Percentiles rank a stretch among this genome's conserved stretches.
Evolutionary conservation across 208 protist genomes (phyloP).

Genomic region (Crithidia mellificae): DNA sequence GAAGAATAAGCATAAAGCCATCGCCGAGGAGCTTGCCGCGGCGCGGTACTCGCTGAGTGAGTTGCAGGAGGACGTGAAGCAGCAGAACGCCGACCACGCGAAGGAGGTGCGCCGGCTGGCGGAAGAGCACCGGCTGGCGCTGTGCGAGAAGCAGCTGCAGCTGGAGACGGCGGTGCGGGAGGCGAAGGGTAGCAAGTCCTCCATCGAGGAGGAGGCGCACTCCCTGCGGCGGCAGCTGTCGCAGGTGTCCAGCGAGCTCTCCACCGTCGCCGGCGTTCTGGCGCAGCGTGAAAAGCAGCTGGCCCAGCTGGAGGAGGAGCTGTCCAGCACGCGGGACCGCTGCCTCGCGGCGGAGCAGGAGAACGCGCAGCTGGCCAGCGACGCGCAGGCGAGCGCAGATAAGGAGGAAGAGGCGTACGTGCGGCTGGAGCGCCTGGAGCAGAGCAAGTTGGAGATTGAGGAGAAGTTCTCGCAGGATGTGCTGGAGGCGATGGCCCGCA

Average conservation of each 20-base stretch:
- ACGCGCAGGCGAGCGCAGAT: constrained; percentile 46
- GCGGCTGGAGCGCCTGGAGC: constrained; percentile 54
- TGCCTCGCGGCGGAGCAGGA: constrained; percentile 53
- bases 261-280: constrained; percentile 61
- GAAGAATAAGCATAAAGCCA: constrained; percentile 48
- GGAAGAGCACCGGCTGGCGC: constrained; percentile 76
- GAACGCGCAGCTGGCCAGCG: constrained; percentile 44
- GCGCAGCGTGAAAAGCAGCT: constrained; percentile 73
- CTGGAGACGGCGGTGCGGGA: constrained; percentile 70
- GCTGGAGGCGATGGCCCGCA: constrained; percentile 54
- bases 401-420: constrained; percentile 55
- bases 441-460: constrained; percentile 61
- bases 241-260: constrained; percentile 67
- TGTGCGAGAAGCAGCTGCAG: constrained; percentile 71
- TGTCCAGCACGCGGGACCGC: constrained; percentile 36
- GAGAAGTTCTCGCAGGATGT: constrained; percentile 66
- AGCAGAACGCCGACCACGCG: constrained; percentile 40
- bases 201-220: constrained; percentile 76
- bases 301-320: constrained; percentile 41
- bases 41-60: constrained; percentile 46
- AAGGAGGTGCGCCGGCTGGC: constrained; percentile 61
- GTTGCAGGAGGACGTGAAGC: constrained; percentile 60
- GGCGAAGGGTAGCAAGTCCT: constrained; percentile 53
- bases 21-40: constrained; percentile 55
- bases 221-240: constrained; percentile 68